Base-by-base conservation (phyloP, 169 alveolate genomes). In the Eimeria praecox region DNA sequence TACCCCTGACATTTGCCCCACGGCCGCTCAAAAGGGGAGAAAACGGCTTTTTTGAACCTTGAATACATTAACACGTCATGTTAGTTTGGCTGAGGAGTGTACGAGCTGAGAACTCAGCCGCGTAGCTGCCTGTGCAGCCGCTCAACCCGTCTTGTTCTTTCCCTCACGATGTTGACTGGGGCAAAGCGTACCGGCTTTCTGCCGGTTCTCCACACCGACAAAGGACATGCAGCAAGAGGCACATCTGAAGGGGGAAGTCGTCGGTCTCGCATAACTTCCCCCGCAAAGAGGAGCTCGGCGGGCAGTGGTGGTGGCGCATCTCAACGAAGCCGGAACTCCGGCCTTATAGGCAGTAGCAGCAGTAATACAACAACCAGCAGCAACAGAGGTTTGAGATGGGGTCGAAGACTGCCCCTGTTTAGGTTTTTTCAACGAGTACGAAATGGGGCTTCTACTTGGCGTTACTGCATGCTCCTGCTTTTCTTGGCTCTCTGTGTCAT, bases 111-210 rank as follows among this genome's bases (percentile, higher is more conserved):
- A 42, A 44, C 59, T 46, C 24, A 16, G 86, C 86, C 86, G 18
- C 49, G 24, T 66, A 33, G 42, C 78, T 66, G 78, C 30, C 16
- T 66, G 24, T 30, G 78, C 78, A 4, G 78, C 78, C 30, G 6
- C 78, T n/a, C 38, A 20, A 24, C 78, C 78, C 24, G 38, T 33
- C 33, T 14, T 0, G 78, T 12, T 27, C 89, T 42, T 9, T 75
- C 22, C 42, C 56, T 22, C 69, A 80, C 24, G 89, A 80, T 80
- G 62, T n/a, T 80, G n/a, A 40, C 42, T 38, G 89, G 89, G 64
- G 38, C 89, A 14, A n/a, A n/a, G 22, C 89, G 38, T 40, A 20
- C n/a, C 35, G 89, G 89, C 24, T 80, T 80, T 46, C 35, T 80
- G 33, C 89, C 89, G 38, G n/a, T 40, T 20, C 46, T 80, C 38